These are phyloP conservation scores for Cynara cardunculus DNA, from an alignment of 129 eudicot species.

Conservation along the genomic window DNA sequence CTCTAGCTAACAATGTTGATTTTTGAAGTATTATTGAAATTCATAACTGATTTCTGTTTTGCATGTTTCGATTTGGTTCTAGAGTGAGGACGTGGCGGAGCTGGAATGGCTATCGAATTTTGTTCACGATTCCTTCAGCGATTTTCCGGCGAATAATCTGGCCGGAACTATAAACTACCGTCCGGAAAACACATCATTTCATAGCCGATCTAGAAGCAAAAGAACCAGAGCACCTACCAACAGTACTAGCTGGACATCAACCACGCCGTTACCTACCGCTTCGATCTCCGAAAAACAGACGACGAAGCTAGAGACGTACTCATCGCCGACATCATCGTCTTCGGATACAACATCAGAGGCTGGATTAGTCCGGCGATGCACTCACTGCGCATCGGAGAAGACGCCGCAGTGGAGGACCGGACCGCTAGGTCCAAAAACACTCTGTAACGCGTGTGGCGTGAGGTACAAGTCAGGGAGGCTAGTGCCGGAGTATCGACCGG, in stretches of 20 bases:
- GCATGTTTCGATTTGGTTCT: background rate
- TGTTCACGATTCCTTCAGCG: constrained; percentile 49
- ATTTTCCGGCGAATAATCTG: constrained; percentile 39
- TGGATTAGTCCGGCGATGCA: constrained; percentile 42
- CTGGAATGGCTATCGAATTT: constrained; percentile 71
- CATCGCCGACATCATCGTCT: constrained; percentile 7
- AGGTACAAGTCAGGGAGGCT: constrained; percentile 62
- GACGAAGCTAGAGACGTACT: constrained; percentile 5
- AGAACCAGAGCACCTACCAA: constrained; percentile 38
- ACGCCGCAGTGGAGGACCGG: constrained; percentile 75
- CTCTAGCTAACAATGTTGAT: background rate
- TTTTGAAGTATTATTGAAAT: background rate
- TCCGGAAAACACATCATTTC: constrained; percentile 21
- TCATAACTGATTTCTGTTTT: background rate
- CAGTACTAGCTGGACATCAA: constrained; percentile 26
- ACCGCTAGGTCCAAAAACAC: constrained; percentile 60
- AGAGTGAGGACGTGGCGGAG: constrained; percentile 69
- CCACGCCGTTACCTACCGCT: constrained; percentile 5
- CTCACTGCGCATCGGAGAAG: constrained; percentile 69
- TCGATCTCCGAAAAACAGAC: background rate
- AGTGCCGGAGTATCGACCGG: constrained; percentile 73
- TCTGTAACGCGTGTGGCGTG: constrained; percentile 73
- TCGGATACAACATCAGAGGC: constrained; percentile 14
- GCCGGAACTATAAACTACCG: constrained; percentile 31
- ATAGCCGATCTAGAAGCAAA: constrained; percentile 43